A percentile compares a stretch with the other conserved stretches of the same genome.
These are phyloP conservation scores for Fusarium stilboides DNA, from an alignment of 2,329 filamentous ascomycete species.

Conservation along the genomic window DNA sequence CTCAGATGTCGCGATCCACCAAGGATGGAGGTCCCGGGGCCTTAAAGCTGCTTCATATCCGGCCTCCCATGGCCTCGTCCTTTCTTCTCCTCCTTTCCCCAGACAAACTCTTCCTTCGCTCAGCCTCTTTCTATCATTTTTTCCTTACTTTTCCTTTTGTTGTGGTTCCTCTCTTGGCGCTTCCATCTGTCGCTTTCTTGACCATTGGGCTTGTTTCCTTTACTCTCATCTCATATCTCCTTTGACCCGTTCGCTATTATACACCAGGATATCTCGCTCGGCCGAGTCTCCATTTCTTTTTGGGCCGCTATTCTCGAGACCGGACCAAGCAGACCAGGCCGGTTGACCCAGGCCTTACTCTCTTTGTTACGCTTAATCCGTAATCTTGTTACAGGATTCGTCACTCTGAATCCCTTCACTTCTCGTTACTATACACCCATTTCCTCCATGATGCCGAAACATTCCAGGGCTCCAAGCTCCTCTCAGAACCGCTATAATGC, in stretches of 20 bases:
- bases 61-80: conserved; percentile 46
- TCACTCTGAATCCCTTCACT: conserved; percentile 31
- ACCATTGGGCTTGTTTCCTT: conserved; percentile 39
- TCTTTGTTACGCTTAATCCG: conserved; percentile 48
- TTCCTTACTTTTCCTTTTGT: conserved; percentile 35
- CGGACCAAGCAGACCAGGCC: conserved; percentile 45
- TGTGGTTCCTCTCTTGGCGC: conserved; percentile 50
- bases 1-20: conserved; percentile 43
- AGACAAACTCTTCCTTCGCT: conserved; percentile 48
- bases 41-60: conserved; percentile 54
- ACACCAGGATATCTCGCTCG: conserved; percentile 36
- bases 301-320: conserved; percentile 36
- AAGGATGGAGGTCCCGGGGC: conserved; percentile 36
- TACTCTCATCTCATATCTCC: conserved; percentile 23
- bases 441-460: conserved; percentile 60
- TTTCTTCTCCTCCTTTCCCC: conserved; percentile 39
- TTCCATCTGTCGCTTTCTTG: conserved; percentile 47
- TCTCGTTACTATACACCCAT: conserved; percentile 28
- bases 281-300: conserved; percentile 41
- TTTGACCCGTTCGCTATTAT: conserved; percentile 37
- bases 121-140: conserved; percentile 39
- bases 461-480: conserved; percentile 59
- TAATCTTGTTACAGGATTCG: conserved; percentile 44
- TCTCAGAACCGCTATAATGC: conserved; percentile 52
- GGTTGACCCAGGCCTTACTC: conserved; percentile 48